These are phyloP conservation scores for Russula ochroleuca DNA, from an alignment of 768 basidiomycete genomes.

Conservation along the genomic window DNA sequence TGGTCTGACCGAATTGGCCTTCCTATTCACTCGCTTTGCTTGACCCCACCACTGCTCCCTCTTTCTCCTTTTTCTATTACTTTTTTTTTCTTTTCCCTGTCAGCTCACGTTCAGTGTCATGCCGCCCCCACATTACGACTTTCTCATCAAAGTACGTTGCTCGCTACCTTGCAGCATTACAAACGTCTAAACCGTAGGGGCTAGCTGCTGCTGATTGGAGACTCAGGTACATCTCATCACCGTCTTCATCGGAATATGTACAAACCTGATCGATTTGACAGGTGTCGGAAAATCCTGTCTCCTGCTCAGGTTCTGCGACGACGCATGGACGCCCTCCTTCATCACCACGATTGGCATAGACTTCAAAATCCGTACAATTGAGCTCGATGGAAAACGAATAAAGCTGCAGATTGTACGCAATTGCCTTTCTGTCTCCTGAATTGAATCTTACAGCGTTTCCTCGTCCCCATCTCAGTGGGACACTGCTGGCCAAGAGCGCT, in stretches of 20 bases:
- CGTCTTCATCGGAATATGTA: neutral
- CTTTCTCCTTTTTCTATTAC: neutral
- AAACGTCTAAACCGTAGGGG: conserved; percentile 23
- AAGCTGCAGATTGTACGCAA: conserved; percentile 94
- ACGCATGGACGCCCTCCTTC: conserved; percentile 98
- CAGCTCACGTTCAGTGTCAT: conserved; percentile 36
- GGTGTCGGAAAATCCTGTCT: conserved; percentile 97
- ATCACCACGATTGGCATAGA: conserved; percentile 99
- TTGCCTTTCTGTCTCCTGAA: neutral
- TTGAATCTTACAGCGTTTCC: neutral
- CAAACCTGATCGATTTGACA: conserved; percentile 28
- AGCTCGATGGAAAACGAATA: conserved; percentile 95
- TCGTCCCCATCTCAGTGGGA: conserved; percentile 68
- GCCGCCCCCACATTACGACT: conserved; percentile 96
- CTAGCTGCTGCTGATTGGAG: conserved; percentile 91
- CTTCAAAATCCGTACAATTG: conserved; percentile 99
- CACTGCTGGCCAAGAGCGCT: conserved; percentile 97
- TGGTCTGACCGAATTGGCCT: neutral
- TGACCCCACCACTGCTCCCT: neutral
- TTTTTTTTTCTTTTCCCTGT: neutral
- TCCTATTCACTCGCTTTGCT: neutral
- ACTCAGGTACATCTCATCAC: conserved; percentile 61
- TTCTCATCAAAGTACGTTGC: conserved; percentile 80
- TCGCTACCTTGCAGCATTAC: conserved; percentile 2
- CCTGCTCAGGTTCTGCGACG: conserved; percentile 96